Base-by-base conservation (phyloP, 1,284 basidiomycete species). In the Fomitopsis pinicola region DNA sequence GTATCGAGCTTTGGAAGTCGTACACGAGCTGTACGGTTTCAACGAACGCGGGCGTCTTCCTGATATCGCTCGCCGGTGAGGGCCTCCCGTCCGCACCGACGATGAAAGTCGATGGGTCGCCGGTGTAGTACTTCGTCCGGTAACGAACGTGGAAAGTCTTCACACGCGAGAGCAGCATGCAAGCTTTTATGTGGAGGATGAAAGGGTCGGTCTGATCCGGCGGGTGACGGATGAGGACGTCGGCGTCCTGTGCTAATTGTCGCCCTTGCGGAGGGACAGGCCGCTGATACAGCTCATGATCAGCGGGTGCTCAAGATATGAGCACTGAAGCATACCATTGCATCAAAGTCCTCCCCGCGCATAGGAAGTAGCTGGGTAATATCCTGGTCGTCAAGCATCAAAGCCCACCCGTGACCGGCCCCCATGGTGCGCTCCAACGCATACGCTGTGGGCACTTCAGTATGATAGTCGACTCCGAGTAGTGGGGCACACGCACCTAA, bases 101-200 rank as follows among this genome's bases (percentile, higher is more conserved):
- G 12, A 60, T 55, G 17, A 63, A 62, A 42, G 64, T 62, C 30
- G 68, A 63, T 9, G 46, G 78, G 64, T 87, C 85, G 28, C 85
- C 85, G 40, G 79, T 76, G 67, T 82, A 84, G 62, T 85, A 82
- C 65, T 79, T 81, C 35, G 83, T 76, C 35, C 83, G 77, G 71
- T 88, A 90, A 42, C 89, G 83, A 52, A 83, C 67, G 67, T 91
- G 91, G 73, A 89, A 91, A 15, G 77, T 75, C 70, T 91, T 92
- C 42, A 89, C 84, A 50, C 77, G 80, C 12, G 88, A 89, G 40
- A 91, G 78, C 44, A 92, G 68, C 61, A 91, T 84, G 14, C 81
- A 78, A 22, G 83, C 80, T 69, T 92, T 92, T 70, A 91, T 79
- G 65, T 88, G 89, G 22, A 92, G 69, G 15, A 82, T 82, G 66